Base-by-base conservation (phyloP, 208 protist species). In the Leishmania gerbilli region DNA sequence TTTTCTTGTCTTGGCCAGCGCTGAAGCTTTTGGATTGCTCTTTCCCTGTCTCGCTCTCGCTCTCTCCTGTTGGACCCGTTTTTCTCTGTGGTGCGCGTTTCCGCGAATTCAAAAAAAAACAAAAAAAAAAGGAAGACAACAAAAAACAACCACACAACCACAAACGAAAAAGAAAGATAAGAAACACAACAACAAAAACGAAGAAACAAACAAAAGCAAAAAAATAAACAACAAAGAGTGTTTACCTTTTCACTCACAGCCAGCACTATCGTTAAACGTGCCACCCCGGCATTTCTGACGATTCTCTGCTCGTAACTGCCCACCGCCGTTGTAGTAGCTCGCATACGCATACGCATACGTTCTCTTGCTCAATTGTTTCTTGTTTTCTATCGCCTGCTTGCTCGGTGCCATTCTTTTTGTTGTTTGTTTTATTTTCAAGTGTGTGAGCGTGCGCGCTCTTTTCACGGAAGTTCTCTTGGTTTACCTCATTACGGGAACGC, bases 301-400 rank as follows among this genome's bases (percentile, higher is more conserved):
- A 37, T n/a, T 67, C 40, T 40, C 62, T n/a, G 62, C 31, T 67
- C n/a, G 9, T 40, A 40, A 67, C 31, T 67, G 31, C 62, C 31
- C 62, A 67, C 62, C 13, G 31, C 31, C 15, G 62, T 17, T 67
- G 27, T 67, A 40, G 62, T 21, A 67, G 62, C 19, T 37, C 17
- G 62, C 31, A 72, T 27, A 72, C 68, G 45, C 68, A 51, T 7
- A 72, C 68, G 45, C 68, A 72, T 19, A 49, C 68, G 17, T 3
- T 49, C 40, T 49, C 68, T 72, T 49, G 34, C n/a, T 72, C 40
- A 31, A 6, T 72, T 49, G 69, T 76, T 17, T 27, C 31, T 47
- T 64, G 53, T 45, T 60, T 64, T 55, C 37, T 71, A 40, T 75
- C 60, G 21, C 47, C 60, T 79, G 79, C n/a, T 65, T 65, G n/a